Conservation (phyloP, 1,284 basidiomycete genomes). For the Heterobasidion occidentale region DNA sequence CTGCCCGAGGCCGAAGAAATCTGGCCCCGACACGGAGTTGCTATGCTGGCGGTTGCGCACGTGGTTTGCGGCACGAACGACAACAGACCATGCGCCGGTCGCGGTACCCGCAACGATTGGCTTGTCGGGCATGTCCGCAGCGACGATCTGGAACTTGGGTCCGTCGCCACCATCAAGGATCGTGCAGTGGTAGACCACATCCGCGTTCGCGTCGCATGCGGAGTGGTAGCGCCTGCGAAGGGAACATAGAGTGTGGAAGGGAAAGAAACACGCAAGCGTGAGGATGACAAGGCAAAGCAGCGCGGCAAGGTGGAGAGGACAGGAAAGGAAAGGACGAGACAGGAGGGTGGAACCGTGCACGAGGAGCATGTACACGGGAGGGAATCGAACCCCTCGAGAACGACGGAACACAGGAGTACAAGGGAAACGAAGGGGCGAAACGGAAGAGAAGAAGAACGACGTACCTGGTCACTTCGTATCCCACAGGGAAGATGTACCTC, state of each 20-base stretch:
- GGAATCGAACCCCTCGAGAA: too few species aligned
- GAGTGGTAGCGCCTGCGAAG: conserved; percentile 61
- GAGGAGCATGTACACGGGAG: not conserved
- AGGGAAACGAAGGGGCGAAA: conserved; percentile 1
- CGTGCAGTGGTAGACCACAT: conserved; percentile 73
- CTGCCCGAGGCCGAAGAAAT: conserved; percentile 77
- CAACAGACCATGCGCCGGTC: conserved; percentile 75
- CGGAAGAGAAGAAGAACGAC: conserved; percentile 9
- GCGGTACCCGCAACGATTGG: conserved; percentile 75
- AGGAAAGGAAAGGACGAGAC: not conserved
- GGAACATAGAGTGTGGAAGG: not conserved
- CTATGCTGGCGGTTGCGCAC: conserved; percentile 72
- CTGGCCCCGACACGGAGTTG: conserved; percentile 77
- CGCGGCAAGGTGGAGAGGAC: not conserved
- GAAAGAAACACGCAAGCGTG: not conserved
- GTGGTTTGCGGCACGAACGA: conserved; percentile 71
- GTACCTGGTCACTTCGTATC: conserved; percentile 73
- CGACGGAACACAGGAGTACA: not conserved
- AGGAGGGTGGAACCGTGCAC: not conserved
- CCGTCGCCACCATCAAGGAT: conserved; percentile 76
- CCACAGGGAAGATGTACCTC: conserved; percentile 78
- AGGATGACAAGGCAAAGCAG: not conserved
- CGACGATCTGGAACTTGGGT: conserved; percentile 74
- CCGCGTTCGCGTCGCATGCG: conserved; percentile 52
- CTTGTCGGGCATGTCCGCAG: conserved; percentile 56